Evolutionary conservation across 495 filamentous ascomycete species (phyloP).

Genomic region (Alectoria sarmentosa): DNA sequence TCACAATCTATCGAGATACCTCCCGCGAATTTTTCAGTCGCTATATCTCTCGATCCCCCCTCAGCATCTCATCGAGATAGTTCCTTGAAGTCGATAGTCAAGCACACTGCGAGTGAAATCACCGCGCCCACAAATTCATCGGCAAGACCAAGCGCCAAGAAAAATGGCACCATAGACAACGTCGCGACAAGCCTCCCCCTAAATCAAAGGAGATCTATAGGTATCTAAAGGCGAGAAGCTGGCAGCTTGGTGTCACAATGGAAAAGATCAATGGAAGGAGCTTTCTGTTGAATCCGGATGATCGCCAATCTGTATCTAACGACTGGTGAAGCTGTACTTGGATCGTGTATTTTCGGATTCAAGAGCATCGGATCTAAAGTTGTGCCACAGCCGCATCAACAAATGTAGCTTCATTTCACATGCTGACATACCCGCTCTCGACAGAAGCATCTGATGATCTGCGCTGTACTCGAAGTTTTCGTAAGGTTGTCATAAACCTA

Average conservation of each 20-base stretch:
- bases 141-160: not conserved
- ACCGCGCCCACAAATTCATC: not conserved
- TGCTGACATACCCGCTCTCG: constrained; percentile 25
- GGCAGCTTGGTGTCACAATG: not conserved
- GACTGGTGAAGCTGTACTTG: not conserved
- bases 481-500: not conserved
- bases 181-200: no score
- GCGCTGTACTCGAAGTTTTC: constrained; percentile 7
- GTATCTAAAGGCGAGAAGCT: not conserved
- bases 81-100: not conserved
- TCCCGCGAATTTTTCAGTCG: not conserved
- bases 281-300: not conserved
- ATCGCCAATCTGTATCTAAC: not conserved
- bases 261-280: constrained; percentile 4
- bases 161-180: not conserved
- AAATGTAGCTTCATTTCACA: constrained; percentile 16
- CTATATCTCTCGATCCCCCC: not conserved
- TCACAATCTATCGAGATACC: not conserved
- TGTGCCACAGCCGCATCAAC: constrained; percentile 15
- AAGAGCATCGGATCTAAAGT: not conserved
- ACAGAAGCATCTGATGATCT: constrained; percentile 14
- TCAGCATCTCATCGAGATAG: not conserved
- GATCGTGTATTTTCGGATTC: not conserved
- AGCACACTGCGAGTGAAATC: not conserved
- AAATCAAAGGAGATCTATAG: not conserved